Evolutionary conservation across 768 basidiomycete species (phyloP), one percentile per base, ranked within the genome.

Genomic region (Termitomyces heimii): DNA sequence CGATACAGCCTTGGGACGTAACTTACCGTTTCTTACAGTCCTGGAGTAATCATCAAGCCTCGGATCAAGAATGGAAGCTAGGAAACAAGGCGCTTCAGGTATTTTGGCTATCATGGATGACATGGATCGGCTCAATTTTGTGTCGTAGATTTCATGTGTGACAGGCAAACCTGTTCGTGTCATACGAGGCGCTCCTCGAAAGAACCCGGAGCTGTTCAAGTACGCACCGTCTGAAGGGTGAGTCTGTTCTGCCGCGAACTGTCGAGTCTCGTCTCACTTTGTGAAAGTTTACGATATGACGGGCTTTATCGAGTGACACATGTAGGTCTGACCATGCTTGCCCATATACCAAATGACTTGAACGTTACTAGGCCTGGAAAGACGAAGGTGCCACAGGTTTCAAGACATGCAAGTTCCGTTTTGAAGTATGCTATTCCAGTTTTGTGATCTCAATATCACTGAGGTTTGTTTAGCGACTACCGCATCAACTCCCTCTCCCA

Each of bases 81-180:
- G 68, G 65, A n/a, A 67, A 67, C 28, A 57, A 35, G 37, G 63
- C 65, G 14, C 47, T 66, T 29, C 56, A 60, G 62, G 65, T 65
- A 51, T 4, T 32, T 0, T 46, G 8, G n/a, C 9, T 44, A 8
- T 37, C 39, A 20, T 20, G 5, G 18, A 7, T 18, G 40, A 22
- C 5, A 5, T 4, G 18, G 14, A 24, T 43, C 31, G 35, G 13
- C 13, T 47, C 39, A 35, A 40, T 6, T 3, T 22, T 34, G 14
- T 53, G n/a, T 44, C 16, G 0, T 43, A 76, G 71, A 48, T 70
- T 12, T 75, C 76, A 4, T 53, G 1, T 20, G 0, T 54, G 18
- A 73, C 65, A 1, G 63, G 56, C 32, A 64, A 62, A 18, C 75
- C 73, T 0, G 73, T 77, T 0, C 70, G 75, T 43, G 75, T 77